Evolutionary conservation across 176 grass and related monocot genomes (phyloP).

Genomic region (Panicum miliaceum): DNA sequence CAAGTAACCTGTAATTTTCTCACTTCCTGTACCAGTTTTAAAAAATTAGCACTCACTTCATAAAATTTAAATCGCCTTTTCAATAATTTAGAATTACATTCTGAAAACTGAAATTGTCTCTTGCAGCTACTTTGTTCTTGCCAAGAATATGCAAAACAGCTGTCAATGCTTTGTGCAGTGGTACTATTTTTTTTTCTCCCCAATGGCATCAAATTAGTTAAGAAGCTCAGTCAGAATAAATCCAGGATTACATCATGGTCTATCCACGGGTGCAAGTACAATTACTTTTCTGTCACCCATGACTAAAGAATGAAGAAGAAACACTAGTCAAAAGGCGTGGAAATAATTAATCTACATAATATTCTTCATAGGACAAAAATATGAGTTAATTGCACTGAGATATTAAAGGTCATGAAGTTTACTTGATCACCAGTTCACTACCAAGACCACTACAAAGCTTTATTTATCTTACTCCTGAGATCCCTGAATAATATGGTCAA

Average conservation of each 20-base stretch:
- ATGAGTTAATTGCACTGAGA: constrained; percentile 28
- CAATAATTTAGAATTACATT: not conserved
- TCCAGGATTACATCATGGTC: constrained; percentile 49
- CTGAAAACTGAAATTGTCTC: not conserved
- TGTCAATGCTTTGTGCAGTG: not conserved
- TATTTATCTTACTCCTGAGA: constrained; percentile 39
- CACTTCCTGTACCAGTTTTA: not conserved
- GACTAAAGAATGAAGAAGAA: constrained; percentile 33
- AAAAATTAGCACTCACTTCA: not conserved
- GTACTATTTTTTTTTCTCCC: not conserved
- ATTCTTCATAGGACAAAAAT: constrained; percentile 39
- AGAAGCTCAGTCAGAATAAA: constrained; percentile 38
- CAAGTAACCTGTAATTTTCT: not conserved
- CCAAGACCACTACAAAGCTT: constrained; percentile 54
- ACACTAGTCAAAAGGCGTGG: constrained; percentile 47
- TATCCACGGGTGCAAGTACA: constrained; percentile 46
- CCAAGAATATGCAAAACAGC: constrained; percentile 7
- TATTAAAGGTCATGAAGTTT: constrained; percentile 34
- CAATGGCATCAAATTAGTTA: constrained; percentile 23
- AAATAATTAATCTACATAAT: not conserved
- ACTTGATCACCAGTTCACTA: constrained; percentile 43
- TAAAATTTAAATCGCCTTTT: not conserved
- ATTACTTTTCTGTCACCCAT: constrained; percentile 18
- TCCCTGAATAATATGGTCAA: constrained; percentile 61
- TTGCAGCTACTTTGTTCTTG: constrained; percentile 21